Evolutionary conservation across 176 grass and related monocot species (phyloP), one percentile per base, ranked within the genome.

Genomic region (Lolium multiflorum): DNA sequence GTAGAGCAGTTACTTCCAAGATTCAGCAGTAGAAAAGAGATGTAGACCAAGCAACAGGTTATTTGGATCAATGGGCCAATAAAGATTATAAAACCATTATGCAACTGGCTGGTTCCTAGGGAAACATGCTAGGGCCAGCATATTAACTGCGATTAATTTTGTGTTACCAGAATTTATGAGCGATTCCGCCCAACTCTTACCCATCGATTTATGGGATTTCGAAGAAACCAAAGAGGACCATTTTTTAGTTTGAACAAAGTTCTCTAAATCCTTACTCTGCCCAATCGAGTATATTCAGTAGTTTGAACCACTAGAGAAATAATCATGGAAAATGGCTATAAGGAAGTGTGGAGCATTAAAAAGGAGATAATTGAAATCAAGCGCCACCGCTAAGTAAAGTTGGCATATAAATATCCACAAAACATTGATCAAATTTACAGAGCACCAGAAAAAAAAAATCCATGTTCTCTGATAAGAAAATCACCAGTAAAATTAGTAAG

Each of bases 1-100:
- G 63, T 85, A 80, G 21, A 73, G 84, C 81, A 64, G 81, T 66
- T 85, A 87, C 63, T 70, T 81, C 61, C 8, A 82, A 60, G 43
- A 63, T 81, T 61, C 8, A 79, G 58, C 35, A 21, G 52, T 67
- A 63, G 58, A 68, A 44, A 67, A 66, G 81, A 82, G 25, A 69
- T 81, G 39, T 21, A 81, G 31, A 43, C 7, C 39, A 35, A 49
- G n/a, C 13, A 85, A 67, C 9, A 77, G 73, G 43, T 88, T 46
- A 74, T 47, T 72, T 24, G 4, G 38, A 56, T 52, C 38, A 88
- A 65, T 82, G 48, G 21, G 26, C 35, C 22, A 76, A 88, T 13
- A 13, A 58, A 22, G 58, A 75, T 39, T n/a, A n/a, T 17, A 60
- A 74, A 81, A 71, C 56, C 17, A 46, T 48, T 76, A 56, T 7